Evolutionary conservation across 257 asterid genomes (phyloP).

Genomic region (Solanum piurae): DNA sequence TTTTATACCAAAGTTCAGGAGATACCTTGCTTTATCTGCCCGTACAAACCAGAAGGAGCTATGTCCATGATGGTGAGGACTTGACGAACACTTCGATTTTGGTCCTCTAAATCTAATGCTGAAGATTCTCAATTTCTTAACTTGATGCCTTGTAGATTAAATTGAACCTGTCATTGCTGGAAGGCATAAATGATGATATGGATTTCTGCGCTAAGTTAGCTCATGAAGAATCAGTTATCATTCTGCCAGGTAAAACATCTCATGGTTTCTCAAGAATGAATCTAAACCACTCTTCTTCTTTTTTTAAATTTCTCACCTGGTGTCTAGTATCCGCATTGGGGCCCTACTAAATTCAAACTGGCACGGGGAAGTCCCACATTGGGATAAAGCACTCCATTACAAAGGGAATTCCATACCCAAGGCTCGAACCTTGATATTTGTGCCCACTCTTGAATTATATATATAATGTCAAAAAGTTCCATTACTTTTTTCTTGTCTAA

Average conservation of each 20-base stretch:
- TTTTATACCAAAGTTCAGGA: constrained; percentile 28
- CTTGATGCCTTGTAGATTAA: constrained; percentile 26
- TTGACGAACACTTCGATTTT: neutral
- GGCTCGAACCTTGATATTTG: neutral
- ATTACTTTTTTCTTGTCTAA: neutral
- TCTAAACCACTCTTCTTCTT: neutral
- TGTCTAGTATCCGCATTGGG: neutral
- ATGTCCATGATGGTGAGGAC: constrained; percentile 51
- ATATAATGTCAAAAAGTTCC: neutral
- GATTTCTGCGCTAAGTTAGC: constrained; percentile 58
- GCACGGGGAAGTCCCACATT: neutral
- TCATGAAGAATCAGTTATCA: constrained; percentile 51
- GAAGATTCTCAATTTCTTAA: neutral
- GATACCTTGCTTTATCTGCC: constrained; percentile 34
- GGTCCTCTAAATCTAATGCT: neutral
- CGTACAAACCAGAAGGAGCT: constrained; percentile 59
- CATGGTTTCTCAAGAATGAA: neutral
- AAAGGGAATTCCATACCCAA: neutral
- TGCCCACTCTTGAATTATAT: neutral
- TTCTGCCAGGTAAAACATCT: constrained; percentile 46
- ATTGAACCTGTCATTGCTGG: constrained; percentile 28
- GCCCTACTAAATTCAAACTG: neutral
- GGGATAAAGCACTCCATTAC: neutral
- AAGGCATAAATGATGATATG: constrained; percentile 43
- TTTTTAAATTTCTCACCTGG: neutral